phyloP scores from a whole-genome alignment of 257 asterid genomes.

The Nyctanthes arbortristis region DNA sequence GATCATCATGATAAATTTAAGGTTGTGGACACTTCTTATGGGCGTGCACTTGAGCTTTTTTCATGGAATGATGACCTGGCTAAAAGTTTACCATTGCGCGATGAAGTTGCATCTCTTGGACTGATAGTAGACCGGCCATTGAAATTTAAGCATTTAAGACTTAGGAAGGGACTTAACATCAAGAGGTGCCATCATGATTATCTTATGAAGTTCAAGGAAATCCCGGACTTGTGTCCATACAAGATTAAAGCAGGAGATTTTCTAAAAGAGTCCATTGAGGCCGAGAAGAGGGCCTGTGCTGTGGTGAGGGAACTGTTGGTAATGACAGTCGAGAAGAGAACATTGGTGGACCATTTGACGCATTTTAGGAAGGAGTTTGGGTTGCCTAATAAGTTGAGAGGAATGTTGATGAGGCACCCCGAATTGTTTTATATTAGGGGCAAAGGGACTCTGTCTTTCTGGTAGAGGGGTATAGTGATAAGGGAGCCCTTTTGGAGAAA shows the following conservation, averaged over 20 bases:
- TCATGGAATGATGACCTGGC: constrained; percentile 67
- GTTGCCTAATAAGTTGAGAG: constrained; percentile 79
- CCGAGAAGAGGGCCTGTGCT: constrained; percentile 92
- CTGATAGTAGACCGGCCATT: constrained; percentile 86
- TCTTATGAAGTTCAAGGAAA: constrained; percentile 61
- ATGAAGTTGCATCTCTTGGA: constrained; percentile 45
- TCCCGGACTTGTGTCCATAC: constrained; percentile 78
- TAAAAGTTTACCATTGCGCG: constrained; percentile 40
- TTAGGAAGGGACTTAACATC: constrained; percentile 76
- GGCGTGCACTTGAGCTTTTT: constrained; percentile 89
- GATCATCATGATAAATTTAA: constrained; percentile 79
- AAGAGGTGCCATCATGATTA: constrained; percentile 73
- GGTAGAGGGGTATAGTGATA: constrained; percentile 75
- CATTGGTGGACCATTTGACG: constrained; percentile 92
- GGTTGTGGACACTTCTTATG: constrained; percentile 81
- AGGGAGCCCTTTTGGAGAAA: constrained; percentile 63
- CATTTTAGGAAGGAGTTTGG: constrained; percentile 93
- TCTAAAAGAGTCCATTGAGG: constrained; percentile 58
- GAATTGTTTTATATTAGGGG: constrained; percentile 93
- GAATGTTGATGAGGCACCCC: constrained; percentile 92
- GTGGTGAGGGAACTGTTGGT: constrained; percentile 83
- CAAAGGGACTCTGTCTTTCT: constrained; percentile 83
- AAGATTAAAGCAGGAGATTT: constrained; percentile 46
- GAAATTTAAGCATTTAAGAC: constrained; percentile 73
- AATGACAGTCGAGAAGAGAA: constrained; percentile 86